Percentiles rank a stretch among this genome's conserved stretches.
phyloP scores from a whole-genome alignment of 345 rosid genomes.

The Populus pruinosa region DNA sequence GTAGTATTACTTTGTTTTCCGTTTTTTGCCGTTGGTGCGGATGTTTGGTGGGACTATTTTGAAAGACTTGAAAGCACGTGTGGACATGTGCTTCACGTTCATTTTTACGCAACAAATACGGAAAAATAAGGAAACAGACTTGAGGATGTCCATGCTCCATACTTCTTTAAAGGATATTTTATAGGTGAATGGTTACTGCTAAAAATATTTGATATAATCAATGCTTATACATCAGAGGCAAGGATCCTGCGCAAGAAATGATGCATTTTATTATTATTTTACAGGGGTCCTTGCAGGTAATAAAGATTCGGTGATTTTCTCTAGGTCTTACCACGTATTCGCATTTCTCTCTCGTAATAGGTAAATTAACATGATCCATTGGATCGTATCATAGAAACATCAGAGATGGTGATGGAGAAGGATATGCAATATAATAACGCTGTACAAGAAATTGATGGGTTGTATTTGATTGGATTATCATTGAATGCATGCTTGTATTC shows the following conservation, averaged over 20 bases:
- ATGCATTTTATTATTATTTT: neutral
- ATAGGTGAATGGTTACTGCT: neutral
- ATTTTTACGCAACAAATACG: neutral
- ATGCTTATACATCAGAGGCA: neutral
- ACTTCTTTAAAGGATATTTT: neutral
- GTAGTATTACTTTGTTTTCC: neutral
- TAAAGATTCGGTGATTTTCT: neutral
- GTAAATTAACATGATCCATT: neutral
- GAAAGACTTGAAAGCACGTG: neutral
- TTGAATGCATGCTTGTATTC: neutral
- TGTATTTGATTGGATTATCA: neutral
- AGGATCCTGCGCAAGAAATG: neutral
- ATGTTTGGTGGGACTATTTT: neutral
- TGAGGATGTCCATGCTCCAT: neutral
- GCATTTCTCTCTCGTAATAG: neutral
- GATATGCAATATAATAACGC: neutral
- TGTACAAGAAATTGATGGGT: neutral
- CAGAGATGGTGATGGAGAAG: neutral
- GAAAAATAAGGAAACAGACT: neutral
- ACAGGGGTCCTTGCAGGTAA: neutral
- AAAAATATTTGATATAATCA: neutral
- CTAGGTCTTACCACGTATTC: neutral
- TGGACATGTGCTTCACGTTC: neutral
- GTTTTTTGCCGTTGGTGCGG: neutral
- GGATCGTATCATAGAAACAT: neutral